phyloP scores from a whole-genome alignment of 176 grass and related monocot genomes.

The Stipa capillata region DNA sequence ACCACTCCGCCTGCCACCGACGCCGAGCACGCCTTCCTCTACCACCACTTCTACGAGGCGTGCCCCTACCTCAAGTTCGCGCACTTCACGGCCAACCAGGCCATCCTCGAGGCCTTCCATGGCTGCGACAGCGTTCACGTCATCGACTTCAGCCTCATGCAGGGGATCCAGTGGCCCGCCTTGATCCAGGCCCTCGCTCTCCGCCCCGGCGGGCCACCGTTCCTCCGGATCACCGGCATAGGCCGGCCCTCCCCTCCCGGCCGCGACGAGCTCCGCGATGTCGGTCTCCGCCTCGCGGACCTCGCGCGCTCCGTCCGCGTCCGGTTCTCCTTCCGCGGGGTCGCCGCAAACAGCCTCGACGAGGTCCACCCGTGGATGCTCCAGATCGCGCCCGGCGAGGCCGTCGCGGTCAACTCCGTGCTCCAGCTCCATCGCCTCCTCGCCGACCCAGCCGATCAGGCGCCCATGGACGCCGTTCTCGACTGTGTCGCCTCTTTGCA shows the following conservation, averaged over 20 bases:
- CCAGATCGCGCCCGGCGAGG: conserved; percentile 56
- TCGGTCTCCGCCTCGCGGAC: conserved; percentile 74
- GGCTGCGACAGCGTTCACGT: conserved; percentile 60
- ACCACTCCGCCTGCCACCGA: neutral
- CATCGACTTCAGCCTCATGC: conserved; percentile 92
- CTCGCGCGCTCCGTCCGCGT: conserved; percentile 72
- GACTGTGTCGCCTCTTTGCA: conserved; percentile 44
- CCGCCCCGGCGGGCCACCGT: conserved; percentile 71
- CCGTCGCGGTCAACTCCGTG: conserved; percentile 77
- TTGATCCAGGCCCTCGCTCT: conserved; percentile 86
- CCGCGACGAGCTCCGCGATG: conserved; percentile 76
- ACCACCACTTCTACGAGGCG: conserved; percentile 92
- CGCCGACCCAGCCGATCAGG: conserved; percentile 10
- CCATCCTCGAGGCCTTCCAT: conserved; percentile 83
- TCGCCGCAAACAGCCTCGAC: conserved; percentile 67
- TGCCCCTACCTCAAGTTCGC: conserved; percentile 98
- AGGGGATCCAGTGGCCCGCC: conserved; percentile 92
- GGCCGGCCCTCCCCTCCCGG: conserved; percentile 61
- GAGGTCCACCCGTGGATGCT: conserved; percentile 89
- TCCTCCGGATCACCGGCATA: conserved; percentile 84
- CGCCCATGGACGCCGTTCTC: conserved; percentile 62
- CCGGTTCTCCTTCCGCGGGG: conserved; percentile 81
- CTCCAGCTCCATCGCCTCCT: conserved; percentile 89
- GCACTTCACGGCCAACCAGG: conserved; percentile 95
- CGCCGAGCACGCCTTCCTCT: conserved; percentile 44